These are phyloP conservation scores for Lactifluus echinatus DNA, from an alignment of 768 basidiomycete genomes.

Conservation along the genomic window DNA sequence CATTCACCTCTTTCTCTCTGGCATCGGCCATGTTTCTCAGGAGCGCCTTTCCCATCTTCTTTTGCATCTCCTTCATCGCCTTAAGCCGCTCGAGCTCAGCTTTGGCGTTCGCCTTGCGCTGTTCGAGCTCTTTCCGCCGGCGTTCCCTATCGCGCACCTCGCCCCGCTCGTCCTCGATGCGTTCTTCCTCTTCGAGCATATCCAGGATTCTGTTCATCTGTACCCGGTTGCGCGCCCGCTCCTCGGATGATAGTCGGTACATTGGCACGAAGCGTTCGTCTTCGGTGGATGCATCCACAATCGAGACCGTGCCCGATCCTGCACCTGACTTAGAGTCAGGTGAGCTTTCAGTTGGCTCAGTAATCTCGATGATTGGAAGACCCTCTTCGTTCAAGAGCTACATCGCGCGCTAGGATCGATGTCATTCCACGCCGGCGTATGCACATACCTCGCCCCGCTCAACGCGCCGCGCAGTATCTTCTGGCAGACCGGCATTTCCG, in stretches of 20 bases:
- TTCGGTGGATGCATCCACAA: slow-evolving; percentile 25
- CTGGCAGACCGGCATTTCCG: slow-evolving; percentile 29
- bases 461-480: slow-evolving; percentile 32
- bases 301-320: neutral
- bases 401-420: slow-evolving; percentile 20
- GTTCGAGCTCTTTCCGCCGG: slow-evolving; percentile 40
- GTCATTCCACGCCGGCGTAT: neutral
- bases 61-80: slow-evolving; percentile 46
- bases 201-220: slow-evolving; percentile 61
- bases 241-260: slow-evolving; percentile 36
- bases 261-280: slow-evolving; percentile 43
- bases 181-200: slow-evolving; percentile 64
- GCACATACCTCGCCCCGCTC: slow-evolving; percentile 58
- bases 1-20: slow-evolving; percentile 33
- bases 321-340: slow-evolving; percentile 23
- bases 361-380: slow-evolving; percentile 70
- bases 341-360: slow-evolving; percentile 37
- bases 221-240: slow-evolving; percentile 42
- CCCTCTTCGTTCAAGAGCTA: slow-evolving; percentile 73
- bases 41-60: slow-evolving; percentile 70
- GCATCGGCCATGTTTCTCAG: slow-evolving; percentile 38
- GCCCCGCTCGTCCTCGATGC: slow-evolving; percentile 34
- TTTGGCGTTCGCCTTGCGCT: slow-evolving; percentile 41
- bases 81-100: slow-evolving; percentile 33
- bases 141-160: slow-evolving; percentile 34